Evolutionary conservation across 2,329 filamentous ascomycete species (phyloP).

Genomic region (Aureobasidium sp.): DNA sequence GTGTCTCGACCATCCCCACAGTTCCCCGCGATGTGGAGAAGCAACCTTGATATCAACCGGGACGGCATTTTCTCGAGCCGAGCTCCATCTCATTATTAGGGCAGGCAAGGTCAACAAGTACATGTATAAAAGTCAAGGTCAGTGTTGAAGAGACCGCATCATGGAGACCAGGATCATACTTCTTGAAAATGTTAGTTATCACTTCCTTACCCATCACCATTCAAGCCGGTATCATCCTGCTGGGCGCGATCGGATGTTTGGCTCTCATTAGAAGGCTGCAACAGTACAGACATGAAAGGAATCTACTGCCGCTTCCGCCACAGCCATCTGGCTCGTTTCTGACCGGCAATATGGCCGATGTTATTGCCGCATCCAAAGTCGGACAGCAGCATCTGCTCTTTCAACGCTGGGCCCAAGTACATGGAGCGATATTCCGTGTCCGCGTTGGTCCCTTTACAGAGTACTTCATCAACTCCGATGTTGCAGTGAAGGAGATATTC

Average conservation of each 20-base stretch:
- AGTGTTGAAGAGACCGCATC: not conserved
- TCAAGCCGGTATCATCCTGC: not conserved
- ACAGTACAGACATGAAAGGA: not conserved
- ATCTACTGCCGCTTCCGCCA: not conserved
- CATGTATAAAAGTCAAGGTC: not conserved
- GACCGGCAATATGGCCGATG: not conserved
- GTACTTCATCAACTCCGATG: conserved; percentile 8
- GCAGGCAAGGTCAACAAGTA: too few relatives aligned
- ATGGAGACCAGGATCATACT: not conserved
- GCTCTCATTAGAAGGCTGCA: not conserved
- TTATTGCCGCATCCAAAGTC: not conserved
- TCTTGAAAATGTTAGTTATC: not conserved
- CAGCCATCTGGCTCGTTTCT: conserved; percentile 1
- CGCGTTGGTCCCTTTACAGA: conserved; percentile 8
- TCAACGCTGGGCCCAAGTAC: conserved; percentile 3
- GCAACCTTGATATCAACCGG: not conserved
- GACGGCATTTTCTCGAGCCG: not conserved
- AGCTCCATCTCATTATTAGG: not conserved
- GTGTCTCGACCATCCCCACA: not conserved
- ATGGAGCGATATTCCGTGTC: conserved; percentile 14
- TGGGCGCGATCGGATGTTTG: not conserved
- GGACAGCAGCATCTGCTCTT: conserved; percentile 5
- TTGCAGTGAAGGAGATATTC: conserved; percentile 14
- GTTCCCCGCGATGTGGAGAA: not conserved
- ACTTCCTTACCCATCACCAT: not conserved